Evolutionary conservation across 1,139 yeast genomes (phyloP), one percentile per base, ranked within the genome.

Genomic region (Sugiyamaella japonica): DNA sequence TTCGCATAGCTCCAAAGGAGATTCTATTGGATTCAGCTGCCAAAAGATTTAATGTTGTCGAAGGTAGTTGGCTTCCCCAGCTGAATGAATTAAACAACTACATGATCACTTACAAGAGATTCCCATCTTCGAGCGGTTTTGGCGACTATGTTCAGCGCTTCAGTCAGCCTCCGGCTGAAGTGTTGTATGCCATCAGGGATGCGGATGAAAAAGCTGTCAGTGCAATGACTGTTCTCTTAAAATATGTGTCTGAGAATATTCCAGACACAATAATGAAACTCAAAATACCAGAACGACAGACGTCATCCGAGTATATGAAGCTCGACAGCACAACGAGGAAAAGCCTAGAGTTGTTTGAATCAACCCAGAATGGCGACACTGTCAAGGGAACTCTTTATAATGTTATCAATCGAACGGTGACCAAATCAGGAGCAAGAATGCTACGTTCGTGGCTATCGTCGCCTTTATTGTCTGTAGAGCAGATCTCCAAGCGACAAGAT

Each of bases 291-390:
- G 70, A 72, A 40, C 72, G 78, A 47, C 77, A 79, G 52, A 66
- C 77, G 58, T 79, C 82, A 12, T 71, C 76, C 1, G 73, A 78
- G 10, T 76, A 80, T 29, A 78, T 93, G 78, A 89, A 86, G 59
- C 86, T 93, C 70, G 99, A 93, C 65, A 76, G 90, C 0, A 72
- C 95, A 49, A 89, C 98, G 0, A 76, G 91, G 32, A 85, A 84
- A 42, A 93, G 97, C 1, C 74, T 93, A 49, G 99, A 93, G 65
- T 71, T 93, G 31, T 79, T 80, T 49, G 72, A 74, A 43, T 78
- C 87, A 0, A 34, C 41, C 9, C 73, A 83, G 7, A 74, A 83
- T 55, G 85, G 82, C n/a, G 79, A 79, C 15, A 76, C 84, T 12
- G 74, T 73, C 4, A 78, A 78, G 10, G 97, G 97, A 0, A 84